phyloP scores from a whole-genome alignment of 2,329 filamentous ascomycete species.

The Endocalyx cinctus region DNA sequence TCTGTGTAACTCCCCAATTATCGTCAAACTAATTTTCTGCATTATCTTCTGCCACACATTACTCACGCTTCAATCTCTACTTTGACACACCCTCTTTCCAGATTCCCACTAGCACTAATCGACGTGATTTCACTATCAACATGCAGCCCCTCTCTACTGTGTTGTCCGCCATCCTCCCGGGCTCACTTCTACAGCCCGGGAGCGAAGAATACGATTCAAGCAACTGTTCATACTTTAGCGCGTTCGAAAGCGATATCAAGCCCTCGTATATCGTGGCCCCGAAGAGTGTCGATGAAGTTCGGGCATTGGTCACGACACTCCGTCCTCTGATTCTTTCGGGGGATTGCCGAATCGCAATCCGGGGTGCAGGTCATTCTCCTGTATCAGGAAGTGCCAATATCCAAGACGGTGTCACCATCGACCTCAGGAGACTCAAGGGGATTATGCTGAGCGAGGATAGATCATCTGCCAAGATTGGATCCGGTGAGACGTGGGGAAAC shows the following conservation, averaged over 20 bases:
- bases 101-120: too few species aligned
- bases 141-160: too few species aligned
- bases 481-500: slow-evolving; percentile 11
- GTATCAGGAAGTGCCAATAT: slow-evolving; percentile 14
- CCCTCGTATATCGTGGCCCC: slow-evolving; percentile 14
- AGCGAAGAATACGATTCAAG: slow-evolving; percentile 12
- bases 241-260: slow-evolving; percentile 15
- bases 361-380: slow-evolving; percentile 11
- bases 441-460: slow-evolving; percentile 10
- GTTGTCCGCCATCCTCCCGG: too few species aligned
- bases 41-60: too few species aligned
- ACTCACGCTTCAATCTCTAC: too few species aligned
- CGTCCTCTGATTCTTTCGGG: slow-evolving; percentile 10
- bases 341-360: slow-evolving; percentile 9
- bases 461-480: slow-evolving; percentile 8
- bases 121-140: too few species aligned
- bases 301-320: slow-evolving; percentile 7
- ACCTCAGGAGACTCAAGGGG: slow-evolving; percentile 12
- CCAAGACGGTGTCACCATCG: slow-evolving; percentile 14
- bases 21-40: too few species aligned
- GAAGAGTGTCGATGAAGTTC: slow-evolving; percentile 8
- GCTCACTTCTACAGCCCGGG: slow-evolving; percentile 14
- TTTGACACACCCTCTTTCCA: too few species aligned
- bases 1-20: too few species aligned
- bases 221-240: slow-evolving; percentile 18